phyloP scores from a whole-genome alignment of 345 rosid genomes.

The Linum lewisii region DNA sequence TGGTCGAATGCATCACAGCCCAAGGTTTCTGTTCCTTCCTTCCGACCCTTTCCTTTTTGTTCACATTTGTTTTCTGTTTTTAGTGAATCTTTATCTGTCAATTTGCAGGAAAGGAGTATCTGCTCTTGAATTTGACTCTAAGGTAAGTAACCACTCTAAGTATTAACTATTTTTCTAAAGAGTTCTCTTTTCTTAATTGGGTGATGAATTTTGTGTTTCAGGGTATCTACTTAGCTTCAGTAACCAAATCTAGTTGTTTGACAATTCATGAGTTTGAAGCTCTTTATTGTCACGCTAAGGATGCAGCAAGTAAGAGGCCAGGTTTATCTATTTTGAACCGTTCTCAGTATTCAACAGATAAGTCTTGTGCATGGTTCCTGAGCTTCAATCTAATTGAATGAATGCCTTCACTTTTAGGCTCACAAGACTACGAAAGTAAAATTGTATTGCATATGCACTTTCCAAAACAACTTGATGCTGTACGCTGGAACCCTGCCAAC shows the following conservation, averaged over 20 bases:
- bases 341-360: not conserved
- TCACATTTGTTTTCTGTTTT: no score
- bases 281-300: constrained; percentile 47
- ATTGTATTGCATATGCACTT: constrained; percentile 58
- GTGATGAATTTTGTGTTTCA: constrained; percentile 18
- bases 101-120: constrained; percentile 54
- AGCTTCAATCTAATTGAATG: not conserved
- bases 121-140: constrained; percentile 63
- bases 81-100: not conserved
- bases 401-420: constrained; percentile 18
- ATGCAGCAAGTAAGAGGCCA: constrained; percentile 2
- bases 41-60: no score
- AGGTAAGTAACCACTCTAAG: constrained; percentile 33
- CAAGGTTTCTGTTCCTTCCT: no score
- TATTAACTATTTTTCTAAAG: not conserved
- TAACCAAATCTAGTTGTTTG: constrained; percentile 71
- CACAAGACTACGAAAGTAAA: constrained; percentile 48
- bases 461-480: constrained; percentile 45
- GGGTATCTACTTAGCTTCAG: constrained; percentile 82
- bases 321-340: not conserved
- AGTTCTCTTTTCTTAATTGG: not conserved
- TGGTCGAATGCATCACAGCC: constrained; percentile 20
- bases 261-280: constrained; percentile 83
- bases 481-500: constrained; percentile 73
- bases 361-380: not conserved